Base-by-base conservation (phyloP, 768 basidiomycete genomes). In the Lepiota brunneoincarnata region DNA sequence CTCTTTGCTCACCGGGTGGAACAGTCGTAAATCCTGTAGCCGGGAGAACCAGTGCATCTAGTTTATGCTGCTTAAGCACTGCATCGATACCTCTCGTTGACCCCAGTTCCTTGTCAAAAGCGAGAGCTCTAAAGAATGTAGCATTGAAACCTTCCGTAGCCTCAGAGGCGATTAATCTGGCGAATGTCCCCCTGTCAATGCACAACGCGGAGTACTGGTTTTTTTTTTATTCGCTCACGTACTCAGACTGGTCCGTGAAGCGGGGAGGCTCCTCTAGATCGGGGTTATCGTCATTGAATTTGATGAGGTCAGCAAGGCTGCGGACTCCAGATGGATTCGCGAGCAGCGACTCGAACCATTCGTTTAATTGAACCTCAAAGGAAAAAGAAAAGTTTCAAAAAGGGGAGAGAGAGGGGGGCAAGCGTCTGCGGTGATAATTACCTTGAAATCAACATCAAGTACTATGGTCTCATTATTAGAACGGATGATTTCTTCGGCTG, bases 371-470 rank as follows among this genome's bases (percentile, higher is more conserved):
- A n/a, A 82, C 67, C 84, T 86, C 21, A 6, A 21, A 45, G n/a
- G n/a, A n/a, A 20, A 36, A 38, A 26, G 21, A 42, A 4, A 56
- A 39, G 18, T 10, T 55, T 34, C 14, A n/a, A 37, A 37, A 39
- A 21, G n/a, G n/a, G n/a, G n/a, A n/a, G 11, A 40, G 18, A 21
- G 17, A 11, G 14, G 18, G 20, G 42, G 20, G 10, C 15, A 11
- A 47, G n/a, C n/a, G n/a, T 2, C 21, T 10, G 10, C 17, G 14
- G 23, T 38, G 2, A 48, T 63, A 38, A n/a, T n/a, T 45, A 79
- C 85, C 74, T 84, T 87, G 68, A 87, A 82, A 57, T 87, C 84
- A 0, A 72, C 68, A 10, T 71, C 59, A n/a, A 82, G 57, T 2
- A 86, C 84, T 14, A 81, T 64, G 0, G 72, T 78, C 63, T 87